Evolutionary conservation across 1,139 yeast genomes (phyloP).

Genomic region (Debaryomyces coudertii): DNA sequence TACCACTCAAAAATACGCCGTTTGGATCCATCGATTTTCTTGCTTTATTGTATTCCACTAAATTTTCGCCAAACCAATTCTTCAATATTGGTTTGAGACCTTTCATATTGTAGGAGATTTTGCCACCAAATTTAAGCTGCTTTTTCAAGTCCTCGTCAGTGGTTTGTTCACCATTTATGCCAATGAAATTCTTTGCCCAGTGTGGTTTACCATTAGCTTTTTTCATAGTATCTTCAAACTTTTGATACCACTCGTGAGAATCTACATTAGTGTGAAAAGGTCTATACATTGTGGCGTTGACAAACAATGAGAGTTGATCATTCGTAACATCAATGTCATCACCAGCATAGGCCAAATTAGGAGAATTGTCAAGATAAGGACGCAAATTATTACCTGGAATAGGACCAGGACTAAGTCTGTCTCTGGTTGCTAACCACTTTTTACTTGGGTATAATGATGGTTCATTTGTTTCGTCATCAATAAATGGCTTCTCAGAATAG

Average conservation of each 20-base stretch:
- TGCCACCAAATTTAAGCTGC: constrained; percentile 47
- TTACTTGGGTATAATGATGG: constrained; percentile 46
- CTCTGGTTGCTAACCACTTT: constrained; percentile 42
- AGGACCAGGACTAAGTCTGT: constrained; percentile 60
- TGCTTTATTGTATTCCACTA: constrained; percentile 59
- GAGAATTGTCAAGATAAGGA: constrained; percentile 82
- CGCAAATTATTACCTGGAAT: constrained; percentile 81
- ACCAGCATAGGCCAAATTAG: constrained; percentile 58
- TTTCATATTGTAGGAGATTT: constrained; percentile 72
- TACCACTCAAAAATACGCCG: constrained; percentile 77
- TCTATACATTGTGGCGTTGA: constrained; percentile 94
- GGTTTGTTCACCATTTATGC: constrained; percentile 50
- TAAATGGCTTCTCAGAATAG: constrained; percentile 43
- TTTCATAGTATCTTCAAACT: constrained; percentile 77
- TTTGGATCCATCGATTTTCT: constrained; percentile 76
- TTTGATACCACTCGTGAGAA: constrained; percentile 77
- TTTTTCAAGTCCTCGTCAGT: constrained; percentile 41
- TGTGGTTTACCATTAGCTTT: constrained; percentile 93
- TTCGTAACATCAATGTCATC: constrained; percentile 60
- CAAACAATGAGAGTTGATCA: constrained; percentile 79
- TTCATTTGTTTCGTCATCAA: constrained; percentile 48
- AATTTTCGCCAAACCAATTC: constrained; percentile 81
- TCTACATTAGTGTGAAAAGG: constrained; percentile 81
- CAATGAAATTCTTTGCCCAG: constrained; percentile 98
- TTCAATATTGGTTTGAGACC: constrained; percentile 72